Evolutionary conservation across 2,329 filamentous ascomycete species (phyloP), one percentile per base, ranked within the genome.

Genomic region (Pestalotiopsis sp.): DNA sequence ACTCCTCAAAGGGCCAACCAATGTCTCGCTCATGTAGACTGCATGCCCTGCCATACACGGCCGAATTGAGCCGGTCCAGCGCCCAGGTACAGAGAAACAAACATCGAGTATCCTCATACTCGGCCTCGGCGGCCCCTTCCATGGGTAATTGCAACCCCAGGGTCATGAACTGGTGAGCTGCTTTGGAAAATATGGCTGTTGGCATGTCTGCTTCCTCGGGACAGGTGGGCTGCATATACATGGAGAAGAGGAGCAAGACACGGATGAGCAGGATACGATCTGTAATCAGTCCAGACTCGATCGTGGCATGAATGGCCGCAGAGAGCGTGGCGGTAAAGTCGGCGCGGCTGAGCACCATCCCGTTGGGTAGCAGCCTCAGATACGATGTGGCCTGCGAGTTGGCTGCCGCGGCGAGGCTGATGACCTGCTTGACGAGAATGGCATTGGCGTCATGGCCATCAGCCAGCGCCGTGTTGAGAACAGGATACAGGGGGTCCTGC

Each of bases 51-150:
- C 88, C 89, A 68, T 90, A 87, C n/a, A 89, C 83, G 0, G 88
- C 86, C 0, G 87, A 84, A 62, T 87, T 87, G 58, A 91, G 82
- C 14, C 87, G 82, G 73, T 91, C 89, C 1, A 91, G 75, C 0
- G 88, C 88, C 88, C 88, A 91, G 0, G 89, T 80, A 6, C 85
- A 87, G 72, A 87, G 90, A 59, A 89, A 88, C 2, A 90, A 72
- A 36, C 75, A 75, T 31, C 72, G 75, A 2, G 81, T 83, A 66
- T 86, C 83, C 2, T 83, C 77, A 31, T 84, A 81, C 57, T 83
- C 75, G 12, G 64, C 61, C 12, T 75, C 70, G 14, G 31, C 31
- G 31, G 74, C 74, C 13, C 77, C 75, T 64, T 77, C 74, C 3
- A 77, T 76, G 36, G 76, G 75, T 69, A 90, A 80, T 67, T 91